Base-by-base conservation (phyloP, 805 yeast species). In the Suhomyces faveliae region DNA sequence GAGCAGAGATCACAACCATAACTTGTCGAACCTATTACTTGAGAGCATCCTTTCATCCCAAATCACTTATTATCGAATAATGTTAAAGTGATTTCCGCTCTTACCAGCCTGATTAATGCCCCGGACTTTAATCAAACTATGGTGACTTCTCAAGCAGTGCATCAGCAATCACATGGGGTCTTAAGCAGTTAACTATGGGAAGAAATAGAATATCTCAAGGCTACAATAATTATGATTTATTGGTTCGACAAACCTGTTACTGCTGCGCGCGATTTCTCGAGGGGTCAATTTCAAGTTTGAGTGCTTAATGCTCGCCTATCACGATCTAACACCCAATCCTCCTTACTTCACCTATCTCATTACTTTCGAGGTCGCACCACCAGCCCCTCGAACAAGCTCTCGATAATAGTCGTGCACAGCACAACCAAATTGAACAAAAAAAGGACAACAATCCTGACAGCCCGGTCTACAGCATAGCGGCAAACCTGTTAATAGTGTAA, bases 381-480 rank as follows among this genome's bases (percentile, higher is more conserved):
- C 37, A 33, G 37, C 40, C 40, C 40, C 40, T 37, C 40, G 25
- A 19, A 12, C 43, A 2, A 29, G 27, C 23, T 25, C 22, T 13
- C 24, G 13, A 15, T 23, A 13, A 19, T 12, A 23, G 44, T 42
- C 44, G 44, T 42, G 44, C 38, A 22, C 44, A 9, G 44, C 38
- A 27, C 44, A 19, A 42, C 24, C 24, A 29, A 17, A 24, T 15
- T 42, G 44, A 42, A 42, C 44, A 42, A 42, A 42, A 42, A 42
- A 42, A 42, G 30, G 44, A 42, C 43, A 42, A 42, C 44, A 42
- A 42, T 42, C 44, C 44, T 29, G 29, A 42, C 38, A n/a, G 35
- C 17, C 19, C 37, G n/a, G 23, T 23, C 24, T 15, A 40, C 33
- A 25, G 35, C 22, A 15, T 27, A 24, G 43, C 33, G 23, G 35